phyloP scores from a whole-genome alignment of 176 grass and related monocot species.

The Triticum aestivum region IWGSC_CS_RefSeq_v2.1 NC_057799.1:342958348-342958847 shows the following conservation, averaged over 20 bases:
- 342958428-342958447: too few species aligned
- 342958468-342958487: background rate
- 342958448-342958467: too few species aligned
- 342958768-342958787: constrained; percentile 62
- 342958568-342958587: background rate
- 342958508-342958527: background rate
- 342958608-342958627: constrained; percentile 57
- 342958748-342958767: constrained; percentile 63
- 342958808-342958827: constrained; percentile 5
- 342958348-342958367: too few species aligned
- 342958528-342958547: background rate
- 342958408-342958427: too few species aligned
- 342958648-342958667: constrained; percentile 84
- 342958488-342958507: too few species aligned
- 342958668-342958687: constrained; percentile 58
- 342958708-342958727: constrained; percentile 61
- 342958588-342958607: background rate
- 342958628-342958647: constrained; percentile 80
- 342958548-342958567: background rate
- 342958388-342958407: too few species aligned
- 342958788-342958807: constrained; percentile 61
- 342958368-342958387: too few species aligned
- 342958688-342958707: constrained; percentile 48
- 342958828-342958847: background rate
- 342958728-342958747: constrained; percentile 50